Conservation (phyloP, 345 rosid species). For the Salix koriyanagi region DNA sequence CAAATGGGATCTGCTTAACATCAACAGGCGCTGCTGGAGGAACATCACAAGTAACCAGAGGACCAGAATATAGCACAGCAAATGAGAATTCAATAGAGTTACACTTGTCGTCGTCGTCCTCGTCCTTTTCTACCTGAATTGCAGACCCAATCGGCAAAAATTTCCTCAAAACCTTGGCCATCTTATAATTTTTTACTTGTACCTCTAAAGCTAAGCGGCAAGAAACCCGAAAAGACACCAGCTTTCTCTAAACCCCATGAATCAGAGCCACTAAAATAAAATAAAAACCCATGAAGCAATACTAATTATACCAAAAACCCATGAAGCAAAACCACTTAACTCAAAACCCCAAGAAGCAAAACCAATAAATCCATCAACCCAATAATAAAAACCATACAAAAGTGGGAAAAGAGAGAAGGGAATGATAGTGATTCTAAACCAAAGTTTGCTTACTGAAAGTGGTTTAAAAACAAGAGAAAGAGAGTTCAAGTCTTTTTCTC, state of each 20-base stretch:
- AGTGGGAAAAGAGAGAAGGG: background rate
- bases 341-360: slow-evolving; percentile 6
- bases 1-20: slow-evolving; percentile 58
- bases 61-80: slow-evolving; percentile 72
- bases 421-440: background rate
- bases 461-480: background rate
- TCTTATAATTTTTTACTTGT: slow-evolving; percentile 6
- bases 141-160: slow-evolving; percentile 40
- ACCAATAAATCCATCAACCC: background rate
- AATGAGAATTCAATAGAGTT: slow-evolving; percentile 55
- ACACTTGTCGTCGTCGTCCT: slow-evolving; percentile 23
- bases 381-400: background rate
- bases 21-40: slow-evolving; percentile 63
- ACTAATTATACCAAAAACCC: slow-evolving; percentile 1
- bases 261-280: background rate
- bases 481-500: background rate
- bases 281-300: slow-evolving; percentile 3
- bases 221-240: background rate
- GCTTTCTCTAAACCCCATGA: background rate
- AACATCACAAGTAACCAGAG: slow-evolving; percentile 42
- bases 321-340: background rate
- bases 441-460: background rate
- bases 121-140: slow-evolving; percentile 31
- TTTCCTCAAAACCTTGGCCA: slow-evolving; percentile 55
- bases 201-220: background rate